phyloP scores from a whole-genome alignment of 306 rosid genomes.

The Cucurbita maxima region DNA sequence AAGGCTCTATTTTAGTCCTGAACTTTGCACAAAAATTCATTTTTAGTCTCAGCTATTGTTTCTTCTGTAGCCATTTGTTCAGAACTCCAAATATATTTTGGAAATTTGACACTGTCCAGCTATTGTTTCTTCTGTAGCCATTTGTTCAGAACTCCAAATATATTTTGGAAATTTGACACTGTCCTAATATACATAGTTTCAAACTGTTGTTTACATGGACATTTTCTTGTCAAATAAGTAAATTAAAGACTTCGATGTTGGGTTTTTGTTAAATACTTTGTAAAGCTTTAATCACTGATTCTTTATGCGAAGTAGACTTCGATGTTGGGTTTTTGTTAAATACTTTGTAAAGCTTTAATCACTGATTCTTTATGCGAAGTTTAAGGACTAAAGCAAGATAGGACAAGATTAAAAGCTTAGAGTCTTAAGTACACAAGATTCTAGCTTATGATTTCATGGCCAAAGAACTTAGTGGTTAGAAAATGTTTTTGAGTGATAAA shows the following conservation, averaged over 20 bases:
- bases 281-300: not conserved
- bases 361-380: not conserved
- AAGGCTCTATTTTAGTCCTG: not conserved
- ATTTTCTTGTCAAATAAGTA: not conserved
- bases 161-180: not conserved
- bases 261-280: not conserved
- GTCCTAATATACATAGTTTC: not conserved
- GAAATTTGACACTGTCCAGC: not conserved
- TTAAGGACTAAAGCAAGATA: not conserved
- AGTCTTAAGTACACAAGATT: not conserved
- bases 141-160: not conserved
- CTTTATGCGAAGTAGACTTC: not conserved
- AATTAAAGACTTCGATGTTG: not conserved
- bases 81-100: no score
- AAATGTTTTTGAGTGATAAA: no score
- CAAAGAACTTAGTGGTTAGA: not conserved
- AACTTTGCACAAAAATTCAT: not conserved
- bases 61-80: not conserved
- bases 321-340: not conserved
- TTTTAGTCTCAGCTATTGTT: not conserved
- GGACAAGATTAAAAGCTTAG: not conserved
- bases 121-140: not conserved
- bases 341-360: not conserved
- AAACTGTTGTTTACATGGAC: not conserved
- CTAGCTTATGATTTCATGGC: not conserved